A percentile compares a stretch with the other conserved stretches of the same genome.
These are phyloP conservation scores for Fusarium sp. DNA, from an alignment of 2,329 filamentous ascomycete genomes.

Conservation along the genomic window DNA sequence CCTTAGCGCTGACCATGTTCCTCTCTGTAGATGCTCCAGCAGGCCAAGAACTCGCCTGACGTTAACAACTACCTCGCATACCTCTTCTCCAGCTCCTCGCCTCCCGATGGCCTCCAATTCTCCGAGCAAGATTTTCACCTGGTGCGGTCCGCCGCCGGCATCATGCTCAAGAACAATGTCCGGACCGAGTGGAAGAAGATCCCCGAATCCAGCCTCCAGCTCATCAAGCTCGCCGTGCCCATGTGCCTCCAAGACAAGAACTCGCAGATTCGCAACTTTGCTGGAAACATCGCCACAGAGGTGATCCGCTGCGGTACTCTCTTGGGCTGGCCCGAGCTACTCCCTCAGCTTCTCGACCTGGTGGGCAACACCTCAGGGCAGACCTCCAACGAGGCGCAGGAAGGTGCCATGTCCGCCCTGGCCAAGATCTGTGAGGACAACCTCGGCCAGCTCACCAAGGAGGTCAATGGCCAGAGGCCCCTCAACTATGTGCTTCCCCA, in stretches of 20 bases:
- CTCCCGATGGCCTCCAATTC: slow-evolving; percentile 70
- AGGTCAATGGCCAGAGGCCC: slow-evolving; percentile 89
- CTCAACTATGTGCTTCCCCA: slow-evolving; percentile 91
- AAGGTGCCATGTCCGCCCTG: slow-evolving; percentile 93
- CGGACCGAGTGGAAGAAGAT: slow-evolving; percentile 81
- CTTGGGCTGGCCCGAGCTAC: slow-evolving; percentile 89
- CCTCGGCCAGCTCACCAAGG: slow-evolving; percentile 84
- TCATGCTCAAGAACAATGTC: slow-evolving; percentile 97
- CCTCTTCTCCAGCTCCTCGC: slow-evolving; percentile 80
- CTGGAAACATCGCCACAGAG: slow-evolving; percentile 95
- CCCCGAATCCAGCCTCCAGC: slow-evolving; percentile 76
- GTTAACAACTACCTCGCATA: slow-evolving; percentile 98
- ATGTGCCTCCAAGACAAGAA: slow-evolving; percentile 84
- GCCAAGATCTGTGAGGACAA: slow-evolving; percentile 98
- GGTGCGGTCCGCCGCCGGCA: slow-evolving; percentile 86
- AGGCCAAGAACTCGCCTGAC: slow-evolving; percentile 89
- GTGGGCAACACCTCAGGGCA: slow-evolving; percentile 79
- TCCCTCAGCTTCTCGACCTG: slow-evolving; percentile 84
- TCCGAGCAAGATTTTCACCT: slow-evolving; percentile 74
- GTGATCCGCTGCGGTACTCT: slow-evolving; percentile 87
- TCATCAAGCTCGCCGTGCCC: slow-evolving; percentile 84
- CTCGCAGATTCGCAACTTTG: slow-evolving; percentile 85
- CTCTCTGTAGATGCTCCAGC: slow-evolving; percentile 82
- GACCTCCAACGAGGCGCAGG: slow-evolving; percentile 78
- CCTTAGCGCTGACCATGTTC: slow-evolving; percentile 36